Evolutionary conservation across 2,329 filamentous ascomycete genomes (phyloP).

Genomic region (Phyllosticta citriasiana): DNA sequence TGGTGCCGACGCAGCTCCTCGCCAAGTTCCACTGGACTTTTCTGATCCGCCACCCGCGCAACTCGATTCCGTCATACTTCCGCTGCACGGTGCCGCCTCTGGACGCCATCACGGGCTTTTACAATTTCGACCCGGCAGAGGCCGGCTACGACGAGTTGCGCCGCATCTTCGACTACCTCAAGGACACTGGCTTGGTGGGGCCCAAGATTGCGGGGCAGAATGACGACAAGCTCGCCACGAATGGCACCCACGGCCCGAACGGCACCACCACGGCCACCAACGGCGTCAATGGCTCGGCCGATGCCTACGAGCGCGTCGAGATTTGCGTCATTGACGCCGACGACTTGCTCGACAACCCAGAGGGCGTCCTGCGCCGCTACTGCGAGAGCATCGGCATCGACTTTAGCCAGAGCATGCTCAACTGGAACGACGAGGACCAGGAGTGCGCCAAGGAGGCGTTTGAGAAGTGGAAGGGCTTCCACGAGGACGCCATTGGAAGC

Average conservation of each 20-base stretch:
- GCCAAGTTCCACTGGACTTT: slow-evolving; percentile 88
- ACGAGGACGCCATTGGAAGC: slow-evolving; percentile 86
- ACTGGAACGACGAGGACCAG: slow-evolving; percentile 71
- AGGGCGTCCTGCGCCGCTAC: slow-evolving; percentile 64
- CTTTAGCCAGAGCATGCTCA: slow-evolving; percentile 68
- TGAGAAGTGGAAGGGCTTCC: slow-evolving; percentile 95
- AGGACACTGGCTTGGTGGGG: slow-evolving; percentile 58
- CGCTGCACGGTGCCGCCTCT: slow-evolving; percentile 88
- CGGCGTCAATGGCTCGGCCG: slow-evolving; percentile 14
- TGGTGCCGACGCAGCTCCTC: slow-evolving; percentile 65
- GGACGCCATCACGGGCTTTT: slow-evolving; percentile 71
- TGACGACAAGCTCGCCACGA: neutral
- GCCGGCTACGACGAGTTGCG: slow-evolving; percentile 86
- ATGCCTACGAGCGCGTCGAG: slow-evolving; percentile 35
- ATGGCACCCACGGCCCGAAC: slow-evolving; percentile 11
- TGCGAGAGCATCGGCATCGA: slow-evolving; percentile 73
- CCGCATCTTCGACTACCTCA: slow-evolving; percentile 76
- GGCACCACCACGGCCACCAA: slow-evolving; percentile 15
- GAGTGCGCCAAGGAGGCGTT: slow-evolving; percentile 62
- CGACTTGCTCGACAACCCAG: slow-evolving; percentile 79
- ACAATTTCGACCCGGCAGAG: slow-evolving; percentile 77
- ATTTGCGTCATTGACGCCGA: slow-evolving; percentile 91
- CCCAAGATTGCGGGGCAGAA: slow-evolving; percentile 48
- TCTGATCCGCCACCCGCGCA: slow-evolving; percentile 89
- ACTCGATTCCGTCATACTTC: slow-evolving; percentile 86